These are phyloP conservation scores for Forsythia suspensa DNA, from an alignment of 257 asterid species.

Conservation along the genomic window DNA sequence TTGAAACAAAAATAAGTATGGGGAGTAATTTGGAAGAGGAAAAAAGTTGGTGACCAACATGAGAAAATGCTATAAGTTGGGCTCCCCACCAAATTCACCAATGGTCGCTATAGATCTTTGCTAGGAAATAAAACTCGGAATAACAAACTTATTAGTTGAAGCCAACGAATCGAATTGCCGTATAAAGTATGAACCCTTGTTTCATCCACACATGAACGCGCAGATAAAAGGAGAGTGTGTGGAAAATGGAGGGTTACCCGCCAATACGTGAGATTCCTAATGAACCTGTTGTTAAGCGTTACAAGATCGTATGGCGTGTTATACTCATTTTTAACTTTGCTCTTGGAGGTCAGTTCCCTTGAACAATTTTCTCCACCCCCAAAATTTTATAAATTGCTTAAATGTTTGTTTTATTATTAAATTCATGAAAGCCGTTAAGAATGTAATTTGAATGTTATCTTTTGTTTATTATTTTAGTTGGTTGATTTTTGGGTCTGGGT, in stretches of 20 bases:
- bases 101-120: too few relatives aligned
- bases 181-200: background rate
- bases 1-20: too few relatives aligned
- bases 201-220: background rate
- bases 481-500: too few relatives aligned
- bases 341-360: slow-evolving; percentile 53
- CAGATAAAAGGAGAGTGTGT: background rate
- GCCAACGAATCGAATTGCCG: background rate
- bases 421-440: too few relatives aligned
- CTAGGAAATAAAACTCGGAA: too few relatives aligned
- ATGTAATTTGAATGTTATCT: too few relatives aligned
- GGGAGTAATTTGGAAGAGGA: too few relatives aligned
- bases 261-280: slow-evolving; percentile 26
- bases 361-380: background rate
- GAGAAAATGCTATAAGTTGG: too few relatives aligned
- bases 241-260: slow-evolving; percentile 33
- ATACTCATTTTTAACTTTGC: slow-evolving; percentile 63
- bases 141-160: background rate
- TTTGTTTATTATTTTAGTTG: background rate
- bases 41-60: too few relatives aligned
- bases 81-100: too few relatives aligned
- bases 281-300: slow-evolving; percentile 36
- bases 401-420: background rate
- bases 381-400: background rate
- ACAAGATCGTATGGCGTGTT: slow-evolving; percentile 62